phyloP scores from a whole-genome alignment of 345 rosid species.

The Syzygium aromaticum region DNA sequence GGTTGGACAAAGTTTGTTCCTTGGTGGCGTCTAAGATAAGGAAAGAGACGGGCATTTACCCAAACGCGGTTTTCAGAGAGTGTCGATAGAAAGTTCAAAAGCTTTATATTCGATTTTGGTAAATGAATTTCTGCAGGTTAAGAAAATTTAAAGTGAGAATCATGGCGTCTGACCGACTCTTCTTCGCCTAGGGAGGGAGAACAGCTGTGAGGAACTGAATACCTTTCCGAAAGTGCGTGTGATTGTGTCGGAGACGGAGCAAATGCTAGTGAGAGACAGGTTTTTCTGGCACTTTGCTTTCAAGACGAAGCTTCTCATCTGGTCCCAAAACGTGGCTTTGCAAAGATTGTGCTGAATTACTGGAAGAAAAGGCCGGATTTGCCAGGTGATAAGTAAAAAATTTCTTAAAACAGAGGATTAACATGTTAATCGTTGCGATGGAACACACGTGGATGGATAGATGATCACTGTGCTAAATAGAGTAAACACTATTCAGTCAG shows the following conservation, averaged over 20 bases:
- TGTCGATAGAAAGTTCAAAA: background rate
- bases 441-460: background rate
- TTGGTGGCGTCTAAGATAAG: background rate
- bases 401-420: background rate
- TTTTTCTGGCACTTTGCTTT: background rate
- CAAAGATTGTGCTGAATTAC: background rate
- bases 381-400: background rate
- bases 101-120: background rate
- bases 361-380: background rate
- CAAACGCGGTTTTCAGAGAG: conserved; percentile 18
- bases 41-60: conserved; percentile 14
- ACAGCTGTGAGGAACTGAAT: background rate
- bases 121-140: background rate
- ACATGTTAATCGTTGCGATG: background rate
- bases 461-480: background rate
- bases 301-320: background rate
- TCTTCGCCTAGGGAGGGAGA: background rate
- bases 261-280: background rate
- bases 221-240: background rate
- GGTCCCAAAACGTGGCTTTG: background rate
- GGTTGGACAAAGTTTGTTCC: background rate
- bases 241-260: background rate
- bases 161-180: background rate
- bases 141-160: background rate
- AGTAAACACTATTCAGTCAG: background rate